Conservation (phyloP, 2,329 filamentous ascomycete genomes). For the Huntiella moniliformis region DNA sequence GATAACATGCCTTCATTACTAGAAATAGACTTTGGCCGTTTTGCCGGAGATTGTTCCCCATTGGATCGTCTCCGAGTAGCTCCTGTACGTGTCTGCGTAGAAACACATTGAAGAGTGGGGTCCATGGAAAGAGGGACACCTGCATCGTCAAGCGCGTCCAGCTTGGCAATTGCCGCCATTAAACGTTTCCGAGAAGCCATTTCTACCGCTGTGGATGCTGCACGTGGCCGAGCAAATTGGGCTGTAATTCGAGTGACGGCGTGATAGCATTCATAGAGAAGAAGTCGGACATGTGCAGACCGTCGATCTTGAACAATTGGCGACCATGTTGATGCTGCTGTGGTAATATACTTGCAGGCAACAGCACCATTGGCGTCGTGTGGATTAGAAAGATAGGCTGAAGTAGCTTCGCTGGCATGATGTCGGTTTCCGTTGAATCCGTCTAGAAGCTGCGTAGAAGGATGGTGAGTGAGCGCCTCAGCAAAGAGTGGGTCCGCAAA, state of each 20-base stretch:
- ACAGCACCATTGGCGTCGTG: neutral
- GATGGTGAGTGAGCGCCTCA: slow-evolving; percentile 26
- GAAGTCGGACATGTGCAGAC: slow-evolving; percentile 26
- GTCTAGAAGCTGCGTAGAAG: slow-evolving; percentile 26
- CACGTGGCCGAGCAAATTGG: slow-evolving; percentile 34
- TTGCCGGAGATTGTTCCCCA: slow-evolving; percentile 26
- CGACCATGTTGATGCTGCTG: slow-evolving; percentile 6
- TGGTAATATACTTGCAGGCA: neutral
- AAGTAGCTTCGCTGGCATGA: neutral
- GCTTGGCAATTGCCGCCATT: slow-evolving; percentile 25
- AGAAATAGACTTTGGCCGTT: slow-evolving; percentile 21
- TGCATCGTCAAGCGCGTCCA: slow-evolving; percentile 21
- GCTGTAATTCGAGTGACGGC: slow-evolving; percentile 31
- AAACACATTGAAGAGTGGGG: neutral
- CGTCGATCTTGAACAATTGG: slow-evolving; percentile 24
- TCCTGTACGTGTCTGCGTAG: neutral
- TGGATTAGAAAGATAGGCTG: neutral
- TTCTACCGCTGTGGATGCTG: slow-evolving; percentile 30
- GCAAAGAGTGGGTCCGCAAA: slow-evolving; percentile 42
- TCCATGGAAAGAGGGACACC: neutral
- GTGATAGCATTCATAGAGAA: slow-evolving; percentile 41
- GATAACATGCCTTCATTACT: slow-evolving; percentile 6
- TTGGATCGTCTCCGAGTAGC: slow-evolving; percentile 18
- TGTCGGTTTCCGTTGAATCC: slow-evolving; percentile 23
- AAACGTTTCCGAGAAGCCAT: slow-evolving; percentile 33